These are phyloP conservation scores for Monilinia aucupariae DNA, from an alignment of 2,329 filamentous ascomycete genomes.

Conservation along the genomic window DNA sequence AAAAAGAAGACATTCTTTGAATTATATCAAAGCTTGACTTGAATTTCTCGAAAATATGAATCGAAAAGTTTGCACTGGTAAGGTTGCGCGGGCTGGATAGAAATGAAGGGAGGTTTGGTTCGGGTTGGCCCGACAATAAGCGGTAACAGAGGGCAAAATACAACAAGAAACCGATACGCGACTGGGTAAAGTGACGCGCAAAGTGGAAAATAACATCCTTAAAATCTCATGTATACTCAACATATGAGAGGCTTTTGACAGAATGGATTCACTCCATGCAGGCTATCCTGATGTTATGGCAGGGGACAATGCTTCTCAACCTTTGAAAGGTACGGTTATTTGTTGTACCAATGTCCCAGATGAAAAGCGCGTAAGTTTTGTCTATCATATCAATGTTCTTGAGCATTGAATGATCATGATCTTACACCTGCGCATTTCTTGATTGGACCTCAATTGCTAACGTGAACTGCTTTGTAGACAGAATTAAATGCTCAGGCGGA, in stretches of 20 bases:
- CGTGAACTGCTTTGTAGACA: conserved; percentile 34
- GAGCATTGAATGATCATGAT: background rate
- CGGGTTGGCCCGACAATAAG: background rate
- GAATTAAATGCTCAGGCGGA: conserved; percentile 58
- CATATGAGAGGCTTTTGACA: background rate
- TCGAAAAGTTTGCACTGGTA: background rate
- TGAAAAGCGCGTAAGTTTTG: conserved; percentile 63
- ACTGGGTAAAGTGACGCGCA: conserved; percentile 3
- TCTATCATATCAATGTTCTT: background rate
- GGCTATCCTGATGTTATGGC: background rate
- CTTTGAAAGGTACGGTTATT: conserved; percentile 67
- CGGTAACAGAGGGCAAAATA: conserved; percentile 11
- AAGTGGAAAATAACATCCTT: conserved; percentile 9
- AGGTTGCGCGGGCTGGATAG: too few species aligned
- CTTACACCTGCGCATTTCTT: background rate
- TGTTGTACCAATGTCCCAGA: conserved; percentile 83
- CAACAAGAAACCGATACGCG: conserved; percentile 2
- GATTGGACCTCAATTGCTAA: conserved; percentile 4
- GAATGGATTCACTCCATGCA: conserved; percentile 1
- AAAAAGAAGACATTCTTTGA: background rate
- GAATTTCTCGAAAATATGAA: background rate
- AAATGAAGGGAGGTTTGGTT: background rate
- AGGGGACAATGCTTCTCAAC: conserved; percentile 23
- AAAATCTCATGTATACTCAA: conserved; percentile 10
- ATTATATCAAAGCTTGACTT: too few species aligned